phyloP scores from a whole-genome alignment of 2,329 filamentous ascomycete genomes.

The Juglanconis oblonga region DNA sequence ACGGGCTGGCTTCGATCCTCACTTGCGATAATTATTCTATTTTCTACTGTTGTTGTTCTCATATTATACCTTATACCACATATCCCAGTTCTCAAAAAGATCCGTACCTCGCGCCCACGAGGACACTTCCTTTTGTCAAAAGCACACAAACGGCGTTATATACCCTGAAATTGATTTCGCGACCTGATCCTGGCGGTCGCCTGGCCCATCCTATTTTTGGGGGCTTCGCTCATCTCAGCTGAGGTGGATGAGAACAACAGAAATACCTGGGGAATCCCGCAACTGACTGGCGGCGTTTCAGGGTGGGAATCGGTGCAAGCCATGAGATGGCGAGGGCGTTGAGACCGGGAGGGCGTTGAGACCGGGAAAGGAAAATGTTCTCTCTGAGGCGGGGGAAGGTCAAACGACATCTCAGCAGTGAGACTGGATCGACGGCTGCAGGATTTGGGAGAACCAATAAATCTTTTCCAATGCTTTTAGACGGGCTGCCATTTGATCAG shows the following conservation, averaged over 20 bases:
- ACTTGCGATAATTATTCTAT: background rate
- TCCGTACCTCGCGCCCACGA: background rate
- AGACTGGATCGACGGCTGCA: background rate
- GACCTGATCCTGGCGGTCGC: background rate
- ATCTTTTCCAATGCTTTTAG: background rate
- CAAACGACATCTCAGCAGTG: background rate
- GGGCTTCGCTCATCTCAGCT: no score
- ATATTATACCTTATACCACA: background rate
- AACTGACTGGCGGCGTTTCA: background rate
- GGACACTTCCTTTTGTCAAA: background rate
- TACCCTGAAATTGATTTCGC: background rate
- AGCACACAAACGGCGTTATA: background rate
- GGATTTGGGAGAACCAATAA: no score
- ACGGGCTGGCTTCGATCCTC: background rate
- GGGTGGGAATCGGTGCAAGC: background rate
- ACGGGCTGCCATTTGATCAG: background rate
- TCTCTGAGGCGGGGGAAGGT: background rate
- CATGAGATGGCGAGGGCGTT: background rate
- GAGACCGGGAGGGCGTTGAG: background rate
- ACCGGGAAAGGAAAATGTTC: no score
- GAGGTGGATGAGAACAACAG: background rate
- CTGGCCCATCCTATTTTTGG: no score
- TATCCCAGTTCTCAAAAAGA: background rate
- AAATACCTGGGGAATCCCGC: background rate
- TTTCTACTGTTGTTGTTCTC: background rate